Conservation (phyloP, 768 basidiomycete genomes). For the Cantharellus cinnabarinus region DNA sequence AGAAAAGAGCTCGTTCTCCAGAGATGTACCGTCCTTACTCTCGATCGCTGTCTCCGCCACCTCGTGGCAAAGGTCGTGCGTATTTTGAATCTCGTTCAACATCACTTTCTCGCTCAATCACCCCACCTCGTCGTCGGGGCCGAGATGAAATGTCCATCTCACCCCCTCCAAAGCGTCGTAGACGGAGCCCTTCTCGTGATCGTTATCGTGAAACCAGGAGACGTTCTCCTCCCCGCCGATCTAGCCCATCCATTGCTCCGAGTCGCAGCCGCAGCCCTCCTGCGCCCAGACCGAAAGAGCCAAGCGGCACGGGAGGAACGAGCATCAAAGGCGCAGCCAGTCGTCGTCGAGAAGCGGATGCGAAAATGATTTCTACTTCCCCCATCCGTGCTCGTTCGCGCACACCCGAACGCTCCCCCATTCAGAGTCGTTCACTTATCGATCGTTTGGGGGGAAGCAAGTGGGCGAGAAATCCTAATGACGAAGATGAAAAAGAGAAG, state of each 20-base stretch:
- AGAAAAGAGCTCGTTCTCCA: neutral
- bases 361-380: too few relatives aligned
- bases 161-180: neutral
- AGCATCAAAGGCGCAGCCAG: too few relatives aligned
- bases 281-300: neutral
- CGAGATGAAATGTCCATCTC: neutral
- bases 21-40: neutral
- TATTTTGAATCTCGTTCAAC: neutral
- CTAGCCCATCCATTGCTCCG: too few relatives aligned
- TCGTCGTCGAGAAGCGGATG: too few relatives aligned
- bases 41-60: neutral
- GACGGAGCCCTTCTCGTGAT: neutral
- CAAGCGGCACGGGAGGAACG: slow-evolving; percentile 4
- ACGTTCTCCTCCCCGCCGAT: too few relatives aligned
- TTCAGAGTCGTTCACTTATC: slow-evolving; percentile 7
- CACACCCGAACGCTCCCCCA: slow-evolving; percentile 13
- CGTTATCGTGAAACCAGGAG: too few relatives aligned
- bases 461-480: slow-evolving; percentile 3
- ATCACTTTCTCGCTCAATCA: neutral
- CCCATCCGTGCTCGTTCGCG: slow-evolving; percentile 1
- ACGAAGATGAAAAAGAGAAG: too few relatives aligned
- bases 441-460: neutral
- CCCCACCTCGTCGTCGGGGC: neutral
- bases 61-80: neutral
- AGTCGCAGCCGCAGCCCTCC: neutral